phyloP scores from a whole-genome alignment of 2,329 filamentous ascomycete genomes.

The Xylaria sp. region DNA sequence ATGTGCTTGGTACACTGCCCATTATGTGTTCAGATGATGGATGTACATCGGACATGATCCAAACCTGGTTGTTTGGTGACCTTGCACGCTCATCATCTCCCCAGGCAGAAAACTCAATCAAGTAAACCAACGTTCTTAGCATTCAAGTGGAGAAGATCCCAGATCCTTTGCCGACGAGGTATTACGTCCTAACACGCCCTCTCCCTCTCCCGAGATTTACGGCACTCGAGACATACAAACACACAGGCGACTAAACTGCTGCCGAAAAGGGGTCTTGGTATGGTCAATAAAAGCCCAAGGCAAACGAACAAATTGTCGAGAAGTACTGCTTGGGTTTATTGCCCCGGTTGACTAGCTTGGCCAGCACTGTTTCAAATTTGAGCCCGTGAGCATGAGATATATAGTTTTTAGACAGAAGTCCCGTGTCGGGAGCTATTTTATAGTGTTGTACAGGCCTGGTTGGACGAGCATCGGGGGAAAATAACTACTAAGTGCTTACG shows the following conservation, averaged over 20 bases:
- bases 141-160: constrained; percentile 1
- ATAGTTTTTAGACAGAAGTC: constrained; percentile 31
- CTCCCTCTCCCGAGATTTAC: background rate
- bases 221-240: background rate
- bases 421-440: constrained; percentile 35
- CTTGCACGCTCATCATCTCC: constrained; percentile 1
- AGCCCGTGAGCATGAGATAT: constrained; percentile 33
- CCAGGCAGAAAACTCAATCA: background rate
- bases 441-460: constrained; percentile 40
- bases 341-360: constrained; percentile 25
- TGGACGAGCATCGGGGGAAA: constrained; percentile 32
- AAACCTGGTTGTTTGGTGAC: constrained; percentile 9
- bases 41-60: constrained; percentile 18
- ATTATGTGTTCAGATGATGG: constrained; percentile 15
- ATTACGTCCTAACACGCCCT: background rate
- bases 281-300: background rate
- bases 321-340: background rate
- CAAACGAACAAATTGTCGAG: constrained; percentile 11
- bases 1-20: constrained; percentile 12
- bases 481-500: constrained; percentile 38
- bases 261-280: background rate
- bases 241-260: background rate
- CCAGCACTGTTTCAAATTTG: constrained; percentile 24
- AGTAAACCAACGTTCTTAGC: background rate
- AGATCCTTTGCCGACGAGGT: background rate